phyloP scores from a whole-genome alignment of 306 rosid genomes.

The Hippophae tibetana region DNA sequence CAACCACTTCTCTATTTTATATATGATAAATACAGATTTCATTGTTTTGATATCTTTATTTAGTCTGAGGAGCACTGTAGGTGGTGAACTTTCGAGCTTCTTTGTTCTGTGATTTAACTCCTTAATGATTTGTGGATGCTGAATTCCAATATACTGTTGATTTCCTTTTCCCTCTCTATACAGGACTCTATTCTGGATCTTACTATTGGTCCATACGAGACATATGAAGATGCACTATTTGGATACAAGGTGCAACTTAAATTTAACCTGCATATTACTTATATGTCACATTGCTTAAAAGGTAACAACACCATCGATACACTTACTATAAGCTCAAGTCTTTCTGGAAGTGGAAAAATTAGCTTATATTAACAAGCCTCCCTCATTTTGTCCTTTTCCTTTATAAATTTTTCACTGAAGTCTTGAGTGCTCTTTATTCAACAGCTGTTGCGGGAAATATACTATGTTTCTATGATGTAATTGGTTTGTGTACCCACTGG shows the following conservation, averaged over 20 bases:
- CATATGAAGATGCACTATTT: conserved; percentile 80
- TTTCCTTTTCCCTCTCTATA: conserved; percentile 6
- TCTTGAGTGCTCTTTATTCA: too few species aligned
- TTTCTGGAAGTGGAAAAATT: too few species aligned
- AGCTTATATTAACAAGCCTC: neutral
- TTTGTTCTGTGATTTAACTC: neutral
- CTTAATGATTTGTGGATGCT: conserved; percentile 10
- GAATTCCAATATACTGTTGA: conserved; percentile 14
- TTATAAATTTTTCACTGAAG: too few species aligned
- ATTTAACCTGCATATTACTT: neutral
- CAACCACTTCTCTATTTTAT: neutral
- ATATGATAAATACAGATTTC: neutral
- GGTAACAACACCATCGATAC: too few species aligned
- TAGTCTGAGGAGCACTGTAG: neutral
- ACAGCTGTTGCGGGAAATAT: too few species aligned
- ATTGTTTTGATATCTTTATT: neutral
- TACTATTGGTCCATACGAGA: conserved; percentile 95
- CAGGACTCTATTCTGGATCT: conserved; percentile 85
- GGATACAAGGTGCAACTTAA: conserved; percentile 70
- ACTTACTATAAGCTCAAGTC: too few species aligned
- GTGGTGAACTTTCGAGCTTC: neutral
- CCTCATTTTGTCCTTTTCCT: neutral
- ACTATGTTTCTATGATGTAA: neutral
- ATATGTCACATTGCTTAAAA: neutral
- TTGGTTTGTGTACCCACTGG: too few species aligned